These are phyloP conservation scores for Iris pallida DNA, from an alignment of 116 monocot genomes.

Conservation along the genomic window DNA sequence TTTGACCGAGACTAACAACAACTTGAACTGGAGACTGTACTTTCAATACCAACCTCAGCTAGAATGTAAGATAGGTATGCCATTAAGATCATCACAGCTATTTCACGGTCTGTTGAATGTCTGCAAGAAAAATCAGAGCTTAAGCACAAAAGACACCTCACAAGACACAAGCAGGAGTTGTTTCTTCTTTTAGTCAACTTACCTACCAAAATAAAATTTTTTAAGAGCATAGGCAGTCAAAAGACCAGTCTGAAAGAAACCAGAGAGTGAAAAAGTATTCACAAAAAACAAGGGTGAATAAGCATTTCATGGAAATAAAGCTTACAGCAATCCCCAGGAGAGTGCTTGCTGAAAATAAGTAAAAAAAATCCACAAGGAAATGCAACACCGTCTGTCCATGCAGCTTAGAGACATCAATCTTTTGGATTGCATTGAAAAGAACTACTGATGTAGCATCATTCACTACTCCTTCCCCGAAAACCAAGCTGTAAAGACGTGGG, in stretches of 20 bases:
- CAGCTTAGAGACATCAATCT: conserved; percentile 48
- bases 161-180: not conserved
- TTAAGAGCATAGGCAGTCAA: conserved; percentile 65
- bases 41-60: conserved; percentile 44
- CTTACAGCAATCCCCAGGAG: conserved; percentile 58
- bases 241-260: conserved; percentile 53
- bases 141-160: conserved; percentile 7
- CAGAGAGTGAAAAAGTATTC: not conserved
- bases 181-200: not conserved
- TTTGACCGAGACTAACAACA: not conserved
- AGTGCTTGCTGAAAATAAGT: conserved; percentile 62
- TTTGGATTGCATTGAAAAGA: conserved; percentile 50
- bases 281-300: conserved; percentile 4
- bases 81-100: conserved; percentile 52
- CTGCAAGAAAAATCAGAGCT: conserved; percentile 17
- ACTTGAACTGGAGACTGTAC: not conserved
- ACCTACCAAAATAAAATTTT: conserved; percentile 61
- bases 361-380: conserved; percentile 55
- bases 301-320: conserved; percentile 3
- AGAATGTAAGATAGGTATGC: conserved; percentile 67
- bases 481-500: conserved; percentile 66
- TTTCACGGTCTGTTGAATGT: conserved; percentile 65
- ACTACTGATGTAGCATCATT: conserved; percentile 73
- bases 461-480: conserved; percentile 83
- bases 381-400: conserved; percentile 29